Base-by-base conservation (phyloP, 139 green algal species). In the Picochlorum costavermella region DNA sequence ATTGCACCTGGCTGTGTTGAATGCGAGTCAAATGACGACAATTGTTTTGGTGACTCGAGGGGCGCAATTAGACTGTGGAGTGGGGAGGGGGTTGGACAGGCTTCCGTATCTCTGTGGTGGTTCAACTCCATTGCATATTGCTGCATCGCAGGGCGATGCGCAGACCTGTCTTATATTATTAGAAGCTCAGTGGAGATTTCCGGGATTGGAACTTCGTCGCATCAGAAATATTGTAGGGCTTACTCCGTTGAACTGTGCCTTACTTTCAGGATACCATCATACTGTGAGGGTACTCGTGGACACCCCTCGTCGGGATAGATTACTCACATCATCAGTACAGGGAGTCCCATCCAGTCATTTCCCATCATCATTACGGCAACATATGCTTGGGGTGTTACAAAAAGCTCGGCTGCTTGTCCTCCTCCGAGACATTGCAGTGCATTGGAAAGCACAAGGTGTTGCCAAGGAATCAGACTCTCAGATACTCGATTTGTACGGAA, bases 181-280 rank as follows among this genome's bases (percentile, higher is more conserved):
- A 13, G 50, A 64, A 12, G 64, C 16, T 8, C 64, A 70, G 16
- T 48, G 64, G 23, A 31, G 64, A 17, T 33, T 64, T 33, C 64
- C 50, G 0, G 64, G 64, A 17, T 4, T 70, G 20, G 64, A 64
- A 14, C 13, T 70, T 20, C 29, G 64, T 25, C 23, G 64, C 16
- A 23, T 64, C 50, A 16, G 64, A 36, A 70, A 70, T 51, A 45
- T 60, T 20, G 25, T 60, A 37, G 64, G 64, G n/a, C 49, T 70
- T 14, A 70, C 64, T 13, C 64, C 64, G 17, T 31, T 70, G 20
- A 70, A 70, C 50, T 70, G 64, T 29, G 64, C 64, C 13, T 31
- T 70, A n/a, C 14, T 70, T 31, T 20, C 20, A 31, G 64, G 64
- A 5, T 48, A 70, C 20, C 64, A 64, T 57, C 45, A 63, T 28